Base-by-base conservation (phyloP, 805 yeast species). In the Cyberlindnera americana region DNA sequence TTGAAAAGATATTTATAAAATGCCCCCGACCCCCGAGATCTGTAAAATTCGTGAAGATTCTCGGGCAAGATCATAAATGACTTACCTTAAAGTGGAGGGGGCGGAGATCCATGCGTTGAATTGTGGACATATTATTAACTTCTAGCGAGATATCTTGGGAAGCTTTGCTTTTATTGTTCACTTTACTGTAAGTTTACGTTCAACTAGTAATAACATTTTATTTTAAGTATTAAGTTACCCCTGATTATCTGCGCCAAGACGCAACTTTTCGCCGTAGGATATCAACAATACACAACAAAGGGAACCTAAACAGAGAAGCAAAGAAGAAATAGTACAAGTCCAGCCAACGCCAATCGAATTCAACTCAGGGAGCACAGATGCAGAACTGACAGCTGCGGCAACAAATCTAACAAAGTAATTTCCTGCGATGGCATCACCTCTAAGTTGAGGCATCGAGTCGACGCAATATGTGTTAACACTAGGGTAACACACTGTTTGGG, bases 391-490 rank as follows among this genome's bases (percentile, higher is more conserved):
- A 1, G 77, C 78, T 12, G 75, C 76, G 6, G 76, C 73, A 1
- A 73, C 42, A 48, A 68, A 75, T 35, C 83, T 57, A 2, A 70
- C 55, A 35, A 72, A 66, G 42, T 77, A 77, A 47, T 75, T 76
- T 8, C 76, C 68, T 0, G 73, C 78, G 29, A 77, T 70, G 2
- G 77, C 81, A 50, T 72, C 81, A 16, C 81, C 78, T 24, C 65
- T 67, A 31, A 77, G 52, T 23, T 71, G 65, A 1, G 81, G 80
- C 69, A 75, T 64, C 5, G 75, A 69, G 48, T 77, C 83, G 19
- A 76, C 75, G 57, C 81, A 75, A 50, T 77, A 77, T 3, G 81
- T 69, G 48, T 77, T 77, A 28, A 73, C 51, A 14, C 73, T 66
- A 1, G 82, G 79, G 49, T 74, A 77, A 9, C 67, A 54, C 19